These are phyloP conservation scores for Apophysomyces variabilis DNA, from an alignment of 371 early-diverging fungal genomes.

Conservation along the genomic window DNA sequence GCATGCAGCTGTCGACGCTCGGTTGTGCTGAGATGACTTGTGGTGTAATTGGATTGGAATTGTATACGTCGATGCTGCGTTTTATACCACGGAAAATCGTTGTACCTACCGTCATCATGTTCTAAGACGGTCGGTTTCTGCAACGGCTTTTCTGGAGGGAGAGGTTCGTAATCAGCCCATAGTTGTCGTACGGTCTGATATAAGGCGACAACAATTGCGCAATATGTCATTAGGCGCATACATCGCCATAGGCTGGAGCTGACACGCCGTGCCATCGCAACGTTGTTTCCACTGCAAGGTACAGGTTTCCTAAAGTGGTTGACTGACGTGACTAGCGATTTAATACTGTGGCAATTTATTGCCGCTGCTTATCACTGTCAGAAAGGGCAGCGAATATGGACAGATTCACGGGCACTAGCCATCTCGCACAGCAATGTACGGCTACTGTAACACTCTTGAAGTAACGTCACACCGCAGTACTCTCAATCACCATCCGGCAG, in stretches of 20 bases:
- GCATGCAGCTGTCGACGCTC: not conserved
- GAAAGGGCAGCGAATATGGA: not conserved
- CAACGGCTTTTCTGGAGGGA: not conserved
- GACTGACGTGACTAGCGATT: no score
- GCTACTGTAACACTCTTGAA: no score
- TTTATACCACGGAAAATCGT: conserved; percentile 29
- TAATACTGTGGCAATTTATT: no score
- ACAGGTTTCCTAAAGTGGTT: no score
- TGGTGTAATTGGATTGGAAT: not conserved
- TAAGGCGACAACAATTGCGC: not conserved
- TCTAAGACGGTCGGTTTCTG: not conserved
- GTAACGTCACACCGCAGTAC: no score
- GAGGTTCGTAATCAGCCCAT: not conserved
- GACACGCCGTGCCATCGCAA: conserved; percentile 1
- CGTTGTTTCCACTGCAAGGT: no score
- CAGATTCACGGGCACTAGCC: not conserved
- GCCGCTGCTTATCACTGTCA: no score
- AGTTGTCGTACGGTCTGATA: not conserved
- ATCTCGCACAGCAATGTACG: no score
- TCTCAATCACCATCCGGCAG: no score
- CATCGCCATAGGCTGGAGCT: conserved; percentile 6
- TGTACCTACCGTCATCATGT: not conserved
- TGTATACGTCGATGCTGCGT: not conserved
- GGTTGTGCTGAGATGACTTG: not conserved
- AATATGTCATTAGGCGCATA: not conserved